These are phyloP conservation scores for Zygosaccharomyces gambellarensis DNA, from an alignment of 805 yeast genomes.

Conservation along the genomic window DNA sequence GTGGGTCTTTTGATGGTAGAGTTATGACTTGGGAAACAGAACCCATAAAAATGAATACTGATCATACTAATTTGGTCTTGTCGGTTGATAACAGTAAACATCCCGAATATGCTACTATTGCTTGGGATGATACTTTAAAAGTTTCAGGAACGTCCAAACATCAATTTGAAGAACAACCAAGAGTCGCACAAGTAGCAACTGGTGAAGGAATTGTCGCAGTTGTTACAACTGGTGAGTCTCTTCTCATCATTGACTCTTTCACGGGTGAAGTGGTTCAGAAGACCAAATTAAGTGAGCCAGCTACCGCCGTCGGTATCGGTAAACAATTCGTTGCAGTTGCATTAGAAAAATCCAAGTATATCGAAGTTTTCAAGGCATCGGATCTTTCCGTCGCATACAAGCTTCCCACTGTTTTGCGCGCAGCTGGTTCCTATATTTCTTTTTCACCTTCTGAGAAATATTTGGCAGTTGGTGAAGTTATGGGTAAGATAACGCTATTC, in stretches of 20 bases:
- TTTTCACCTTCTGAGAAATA: conserved; percentile 65
- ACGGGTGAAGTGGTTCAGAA: conserved; percentile 32
- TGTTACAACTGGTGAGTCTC: conserved; percentile 42
- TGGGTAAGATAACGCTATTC: conserved; percentile 82
- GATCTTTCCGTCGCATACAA: conserved; percentile 32
- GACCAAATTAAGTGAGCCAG: conserved; percentile 36
- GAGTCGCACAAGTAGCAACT: conserved; percentile 37
- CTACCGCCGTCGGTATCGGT: conserved; percentile 45
- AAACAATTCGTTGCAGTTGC: conserved; percentile 47
- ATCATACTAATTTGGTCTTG: conserved; percentile 65
- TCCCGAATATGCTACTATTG: conserved; percentile 47
- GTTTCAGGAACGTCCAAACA: conserved; percentile 23
- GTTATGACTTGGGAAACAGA: conserved; percentile 53
- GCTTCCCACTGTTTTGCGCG: conserved; percentile 45
- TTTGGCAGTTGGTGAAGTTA: conserved; percentile 79
- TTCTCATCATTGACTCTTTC: conserved; percentile 34
- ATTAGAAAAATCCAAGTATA: conserved; percentile 36
- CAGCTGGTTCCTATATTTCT: conserved; percentile 57
- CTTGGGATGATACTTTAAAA: conserved; percentile 84
- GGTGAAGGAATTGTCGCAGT: conserved; percentile 39
- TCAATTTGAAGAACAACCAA: conserved; percentile 47
- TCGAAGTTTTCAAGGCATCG: conserved; percentile 39
- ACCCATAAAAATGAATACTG: conserved; percentile 34
- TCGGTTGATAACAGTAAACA: conserved; percentile 39
- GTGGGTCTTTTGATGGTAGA: conserved; percentile 84